phyloP scores from a whole-genome alignment of 1,284 basidiomycete species.

The Austroboletus niveus region DNA sequence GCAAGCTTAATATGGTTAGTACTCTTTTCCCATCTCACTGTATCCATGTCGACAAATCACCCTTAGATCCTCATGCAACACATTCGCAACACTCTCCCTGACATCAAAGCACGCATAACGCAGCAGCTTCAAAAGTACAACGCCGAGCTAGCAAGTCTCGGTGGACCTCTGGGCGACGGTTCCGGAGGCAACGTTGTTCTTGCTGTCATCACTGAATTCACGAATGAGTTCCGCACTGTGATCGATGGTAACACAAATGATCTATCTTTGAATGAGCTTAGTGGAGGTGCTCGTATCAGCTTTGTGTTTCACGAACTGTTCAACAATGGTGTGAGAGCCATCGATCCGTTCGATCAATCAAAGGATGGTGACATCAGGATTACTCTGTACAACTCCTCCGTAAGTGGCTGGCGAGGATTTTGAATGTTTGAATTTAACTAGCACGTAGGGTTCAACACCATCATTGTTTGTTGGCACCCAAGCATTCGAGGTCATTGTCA shows the following conservation, averaged over 20 bases:
- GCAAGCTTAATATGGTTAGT: constrained; percentile 91
- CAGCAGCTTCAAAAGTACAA: constrained; percentile 87
- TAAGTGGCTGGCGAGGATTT: constrained; percentile 37
- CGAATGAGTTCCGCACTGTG: constrained; percentile 91
- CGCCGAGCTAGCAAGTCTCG: constrained; percentile 81
- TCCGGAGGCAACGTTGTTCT: constrained; percentile 90
- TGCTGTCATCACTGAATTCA: constrained; percentile 96
- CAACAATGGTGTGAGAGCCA: constrained; percentile 92
- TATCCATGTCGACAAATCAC: constrained; percentile 7
- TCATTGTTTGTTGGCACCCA: constrained; percentile 94
- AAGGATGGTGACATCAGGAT: constrained; percentile 98
- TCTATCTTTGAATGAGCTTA: constrained; percentile 90
- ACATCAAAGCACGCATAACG: constrained; percentile 93
- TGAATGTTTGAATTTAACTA: constrained; percentile 2
- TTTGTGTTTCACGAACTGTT: constrained; percentile 99
- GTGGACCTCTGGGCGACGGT: constrained; percentile 82
- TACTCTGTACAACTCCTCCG: constrained; percentile 95
- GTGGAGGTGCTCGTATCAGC: constrained; percentile 95
- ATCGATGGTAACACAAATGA: constrained; percentile 98
- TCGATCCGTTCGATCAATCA: constrained; percentile 98
- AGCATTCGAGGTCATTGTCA: constrained; percentile 97
- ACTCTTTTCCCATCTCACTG: background rate
- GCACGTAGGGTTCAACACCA: constrained; percentile 83
- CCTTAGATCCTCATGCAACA: constrained; percentile 94
- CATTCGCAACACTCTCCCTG: constrained; percentile 93